phyloP scores from a whole-genome alignment of 768 basidiomycete species.

The Psilocybe sp. region DNA sequence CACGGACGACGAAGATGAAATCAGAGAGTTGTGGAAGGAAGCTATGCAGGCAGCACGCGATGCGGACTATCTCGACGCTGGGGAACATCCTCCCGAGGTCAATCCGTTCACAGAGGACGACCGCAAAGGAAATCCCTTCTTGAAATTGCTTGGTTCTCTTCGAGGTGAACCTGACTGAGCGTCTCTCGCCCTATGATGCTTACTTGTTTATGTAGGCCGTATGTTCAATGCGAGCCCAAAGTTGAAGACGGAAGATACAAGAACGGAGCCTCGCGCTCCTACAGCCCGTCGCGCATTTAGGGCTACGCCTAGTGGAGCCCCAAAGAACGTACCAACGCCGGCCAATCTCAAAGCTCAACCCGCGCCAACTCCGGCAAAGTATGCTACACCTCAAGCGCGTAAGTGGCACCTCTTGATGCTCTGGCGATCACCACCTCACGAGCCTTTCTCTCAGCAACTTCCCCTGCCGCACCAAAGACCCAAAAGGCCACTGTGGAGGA shows the following conservation, averaged over 20 bases:
- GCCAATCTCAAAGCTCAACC: conserved; percentile 22
- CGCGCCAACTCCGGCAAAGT: conserved; percentile 7
- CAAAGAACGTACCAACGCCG: conserved; percentile 21
- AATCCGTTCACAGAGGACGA: conserved; percentile 48
- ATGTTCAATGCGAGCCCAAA: conserved; percentile 51
- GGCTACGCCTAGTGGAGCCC: conserved; percentile 24
- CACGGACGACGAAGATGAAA: conserved; percentile 65
- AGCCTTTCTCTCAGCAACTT: neutral
- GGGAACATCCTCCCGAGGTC: conserved; percentile 28
- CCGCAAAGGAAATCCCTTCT: conserved; percentile 71
- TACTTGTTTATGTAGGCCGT: conserved; percentile 43
- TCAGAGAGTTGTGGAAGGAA: conserved; percentile 59
- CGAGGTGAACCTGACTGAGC: conserved; percentile 45
- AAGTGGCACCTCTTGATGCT: neutral
- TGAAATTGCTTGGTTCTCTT: conserved; percentile 72
- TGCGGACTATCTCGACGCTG: conserved; percentile 57
- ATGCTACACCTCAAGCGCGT: neutral
- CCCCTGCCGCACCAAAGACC: conserved; percentile 21
- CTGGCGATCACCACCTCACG: neutral
- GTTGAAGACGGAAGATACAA: conserved; percentile 26
- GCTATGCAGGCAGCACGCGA: conserved; percentile 71
- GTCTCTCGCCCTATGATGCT: conserved; percentile 3
- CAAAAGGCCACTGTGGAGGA: conserved; percentile 64
- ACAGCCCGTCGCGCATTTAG: conserved; percentile 23
- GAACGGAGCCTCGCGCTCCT: conserved; percentile 21